Conservation (phyloP, 208 protist species). For the Trichomonas tenax region DNA sequence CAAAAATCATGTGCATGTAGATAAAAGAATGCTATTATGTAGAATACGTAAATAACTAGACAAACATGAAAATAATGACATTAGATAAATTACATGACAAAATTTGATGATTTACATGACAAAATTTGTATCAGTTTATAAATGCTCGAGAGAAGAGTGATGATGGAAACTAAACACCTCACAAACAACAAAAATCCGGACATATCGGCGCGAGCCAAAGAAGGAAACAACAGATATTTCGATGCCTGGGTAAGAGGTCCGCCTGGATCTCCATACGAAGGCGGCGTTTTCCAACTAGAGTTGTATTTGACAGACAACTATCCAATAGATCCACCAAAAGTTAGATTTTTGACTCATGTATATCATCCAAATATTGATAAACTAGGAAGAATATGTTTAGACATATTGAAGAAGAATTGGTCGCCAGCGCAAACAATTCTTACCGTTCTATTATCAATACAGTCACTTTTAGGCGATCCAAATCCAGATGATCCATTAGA, state of each 20-base stretch:
- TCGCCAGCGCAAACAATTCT: slow-evolving; percentile 26
- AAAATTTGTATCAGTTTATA: background rate
- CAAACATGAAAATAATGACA: no score
- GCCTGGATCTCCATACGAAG: slow-evolving; percentile 31
- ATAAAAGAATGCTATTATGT: no score
- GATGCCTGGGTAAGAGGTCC: slow-evolving; percentile 26
- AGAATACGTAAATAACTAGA: no score
- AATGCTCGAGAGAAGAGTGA: background rate
- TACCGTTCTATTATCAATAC: slow-evolving; percentile 26
- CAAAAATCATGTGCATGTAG: no score
- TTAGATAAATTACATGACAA: no score
- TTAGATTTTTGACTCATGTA: slow-evolving; percentile 68
- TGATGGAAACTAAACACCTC: background rate
- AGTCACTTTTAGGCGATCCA: slow-evolving; percentile 27
- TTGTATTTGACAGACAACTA: slow-evolving; percentile 73
- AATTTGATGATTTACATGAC: no score
- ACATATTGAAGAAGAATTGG: slow-evolving; percentile 40
- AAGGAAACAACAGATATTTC: slow-evolving; percentile 32
- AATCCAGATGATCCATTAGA: slow-evolving; percentile 30
- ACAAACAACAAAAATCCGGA: background rate
- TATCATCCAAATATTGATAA: slow-evolving; percentile 71
- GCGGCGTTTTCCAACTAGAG: slow-evolving; percentile 64
- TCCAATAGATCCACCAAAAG: slow-evolving; percentile 60
- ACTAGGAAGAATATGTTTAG: slow-evolving; percentile 72
- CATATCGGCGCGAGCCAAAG: background rate